Percentiles rank a stretch among this genome's conserved stretches.
Conservation (phyloP, 345 rosid genomes). For the Brassica incana region DNA sequence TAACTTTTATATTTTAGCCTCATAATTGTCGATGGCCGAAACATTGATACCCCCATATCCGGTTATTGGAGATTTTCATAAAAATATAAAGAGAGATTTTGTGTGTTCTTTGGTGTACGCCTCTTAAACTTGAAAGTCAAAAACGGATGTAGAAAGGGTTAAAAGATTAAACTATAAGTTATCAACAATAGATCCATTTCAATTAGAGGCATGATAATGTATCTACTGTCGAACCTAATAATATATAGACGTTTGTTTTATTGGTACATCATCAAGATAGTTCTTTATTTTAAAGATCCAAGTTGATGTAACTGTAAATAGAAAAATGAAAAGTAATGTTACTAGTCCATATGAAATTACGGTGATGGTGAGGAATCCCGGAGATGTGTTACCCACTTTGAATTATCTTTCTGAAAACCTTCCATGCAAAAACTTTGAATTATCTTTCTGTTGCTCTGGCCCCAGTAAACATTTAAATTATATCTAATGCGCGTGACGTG, state of each 20-base stretch:
- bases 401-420: constrained; percentile 5
- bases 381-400: constrained; percentile 38
- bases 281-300: not conserved
- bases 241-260: not conserved
- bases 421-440: constrained; percentile 4
- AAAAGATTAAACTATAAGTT: not conserved
- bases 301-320: constrained; percentile 14
- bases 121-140: constrained; percentile 20
- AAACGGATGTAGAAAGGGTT: not conserved
- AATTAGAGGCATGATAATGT: not conserved
- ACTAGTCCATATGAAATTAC: constrained; percentile 26
- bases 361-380: constrained; percentile 37
- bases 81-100: not conserved
- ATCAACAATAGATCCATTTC: not conserved
- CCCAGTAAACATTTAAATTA: not conserved
- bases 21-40: not conserved
- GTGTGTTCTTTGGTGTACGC: not conserved
- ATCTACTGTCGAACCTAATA: not conserved
- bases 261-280: constrained; percentile 3
- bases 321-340: constrained; percentile 22
- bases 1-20: too few species aligned
- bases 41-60: not conserved
- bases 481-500: not conserved
- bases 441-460: not conserved
- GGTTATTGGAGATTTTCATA: not conserved